Percentiles rank a stretch among this genome's conserved stretches.
phyloP scores from a whole-genome alignment of 73 alveolate species.

The Uronychia setigera region DNA sequence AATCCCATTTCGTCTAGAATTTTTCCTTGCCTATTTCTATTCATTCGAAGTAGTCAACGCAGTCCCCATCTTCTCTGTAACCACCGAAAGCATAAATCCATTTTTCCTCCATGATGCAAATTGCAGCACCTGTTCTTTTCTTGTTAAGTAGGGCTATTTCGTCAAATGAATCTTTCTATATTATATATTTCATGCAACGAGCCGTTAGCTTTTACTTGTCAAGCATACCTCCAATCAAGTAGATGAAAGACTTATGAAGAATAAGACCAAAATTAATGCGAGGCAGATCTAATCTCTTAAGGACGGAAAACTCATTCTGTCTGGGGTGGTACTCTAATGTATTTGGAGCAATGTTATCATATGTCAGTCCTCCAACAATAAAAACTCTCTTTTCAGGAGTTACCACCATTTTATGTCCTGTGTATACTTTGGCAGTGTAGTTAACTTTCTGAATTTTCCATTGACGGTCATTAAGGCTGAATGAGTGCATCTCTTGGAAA shows the following conservation, averaged over 20 bases:
- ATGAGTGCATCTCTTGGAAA: constrained; percentile 21
- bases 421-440: constrained; percentile 1
- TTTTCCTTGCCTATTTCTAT: not conserved
- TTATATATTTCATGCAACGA: constrained; percentile 8
- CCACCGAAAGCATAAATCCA: constrained; percentile 36
- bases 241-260: not conserved
- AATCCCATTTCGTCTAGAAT: constrained; percentile 26
- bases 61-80: constrained; percentile 1
- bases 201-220: constrained; percentile 14
- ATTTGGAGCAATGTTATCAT: constrained; percentile 25
- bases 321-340: constrained; percentile 18
- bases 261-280: constrained; percentile 23
- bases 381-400: constrained; percentile 27
- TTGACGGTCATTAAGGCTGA: not conserved
- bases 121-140: constrained; percentile 24
- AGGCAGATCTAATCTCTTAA: constrained; percentile 3
- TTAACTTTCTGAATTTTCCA: constrained; percentile 14
- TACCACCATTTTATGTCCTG: constrained; percentile 25
- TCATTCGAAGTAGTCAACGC: not conserved
- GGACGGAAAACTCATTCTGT: not conserved
- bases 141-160: constrained; percentile 29
- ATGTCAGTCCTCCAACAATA: constrained; percentile 24
- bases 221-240: constrained; percentile 29
- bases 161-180: constrained; percentile 3
- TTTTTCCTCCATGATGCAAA: constrained; percentile 4